Conservation (phyloP, 192 early-diverging fungal genomes). For the Backusella circina region DNA sequence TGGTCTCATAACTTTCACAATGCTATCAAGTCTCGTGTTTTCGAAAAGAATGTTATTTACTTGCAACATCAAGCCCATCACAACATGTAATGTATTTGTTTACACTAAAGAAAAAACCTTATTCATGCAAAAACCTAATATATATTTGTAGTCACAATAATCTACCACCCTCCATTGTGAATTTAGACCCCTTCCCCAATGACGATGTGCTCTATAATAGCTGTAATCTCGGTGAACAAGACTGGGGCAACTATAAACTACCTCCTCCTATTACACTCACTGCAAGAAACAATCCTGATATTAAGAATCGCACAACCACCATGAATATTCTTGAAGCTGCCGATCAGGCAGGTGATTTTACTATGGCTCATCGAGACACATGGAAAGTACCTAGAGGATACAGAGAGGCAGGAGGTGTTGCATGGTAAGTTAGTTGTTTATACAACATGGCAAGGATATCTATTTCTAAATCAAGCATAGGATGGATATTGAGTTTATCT, state of each 20-base stretch:
- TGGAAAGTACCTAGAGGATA: constrained; percentile 22
- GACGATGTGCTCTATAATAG: neutral
- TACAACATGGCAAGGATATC: no score
- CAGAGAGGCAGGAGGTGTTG: constrained; percentile 19
- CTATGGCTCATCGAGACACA: constrained; percentile 26
- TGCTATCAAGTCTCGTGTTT: constrained; percentile 20
- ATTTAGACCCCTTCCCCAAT: neutral
- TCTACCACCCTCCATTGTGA: constrained; percentile 27
- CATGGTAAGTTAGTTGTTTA: constrained; percentile 7
- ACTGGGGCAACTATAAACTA: neutral
- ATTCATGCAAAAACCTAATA: neutral
- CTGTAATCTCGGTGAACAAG: neutral
- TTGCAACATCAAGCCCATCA: constrained; percentile 28
- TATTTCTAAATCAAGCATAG: neutral
- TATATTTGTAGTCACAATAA: constrained; percentile 26
- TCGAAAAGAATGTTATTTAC: constrained; percentile 24
- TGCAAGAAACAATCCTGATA: neutral
- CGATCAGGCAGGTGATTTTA: constrained; percentile 32
- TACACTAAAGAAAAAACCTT: no score
- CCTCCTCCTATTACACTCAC: neutral
- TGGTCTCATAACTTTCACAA: constrained; percentile 31
- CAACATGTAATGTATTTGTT: neutral
- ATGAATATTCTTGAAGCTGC: constrained; percentile 25
- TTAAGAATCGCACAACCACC: constrained; percentile 7
- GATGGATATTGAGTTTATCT: constrained; percentile 29